A percentile compares a stretch with the other conserved stretches of the same genome.
These are phyloP conservation scores for Aspergillus panamensis DNA, from an alignment of 495 filamentous ascomycete species.

Conservation along the genomic window DNA sequence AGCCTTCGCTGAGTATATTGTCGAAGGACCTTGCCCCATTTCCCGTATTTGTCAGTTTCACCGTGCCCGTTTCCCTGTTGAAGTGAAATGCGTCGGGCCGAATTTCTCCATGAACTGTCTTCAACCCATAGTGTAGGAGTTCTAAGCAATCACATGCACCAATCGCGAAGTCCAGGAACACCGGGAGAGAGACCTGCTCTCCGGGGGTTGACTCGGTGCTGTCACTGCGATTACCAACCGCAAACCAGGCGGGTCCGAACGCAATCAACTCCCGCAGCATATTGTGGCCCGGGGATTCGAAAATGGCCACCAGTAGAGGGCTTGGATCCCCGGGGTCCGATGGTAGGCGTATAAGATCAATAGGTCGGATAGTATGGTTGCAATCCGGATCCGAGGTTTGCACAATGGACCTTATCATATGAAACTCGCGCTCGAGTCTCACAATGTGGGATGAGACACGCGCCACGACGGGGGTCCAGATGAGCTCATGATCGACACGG, in stretches of 20 bases:
- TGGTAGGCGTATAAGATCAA: slow-evolving; percentile 67
- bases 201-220: slow-evolving; percentile 51
- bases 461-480: slow-evolving; percentile 60
- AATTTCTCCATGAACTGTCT: slow-evolving; percentile 82
- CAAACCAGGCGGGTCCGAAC: slow-evolving; percentile 72
- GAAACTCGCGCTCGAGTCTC: slow-evolving; percentile 78
- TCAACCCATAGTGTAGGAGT: slow-evolving; percentile 77
- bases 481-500: slow-evolving; percentile 39
- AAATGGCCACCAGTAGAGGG: slow-evolving; percentile 68
- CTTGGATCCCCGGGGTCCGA: slow-evolving; percentile 60
- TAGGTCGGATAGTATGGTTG: slow-evolving; percentile 67
- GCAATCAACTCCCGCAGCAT: slow-evolving; percentile 65
- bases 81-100: slow-evolving; percentile 86
- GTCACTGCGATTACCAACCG: slow-evolving; percentile 45
- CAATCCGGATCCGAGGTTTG: slow-evolving; percentile 68
- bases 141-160: slow-evolving; percentile 82
- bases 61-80: slow-evolving; percentile 58
- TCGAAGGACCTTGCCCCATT: slow-evolving; percentile 83
- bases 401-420: slow-evolving; percentile 68
- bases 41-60: slow-evolving; percentile 79
- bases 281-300: slow-evolving; percentile 73
- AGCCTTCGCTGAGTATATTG: slow-evolving; percentile 79
- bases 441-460: slow-evolving; percentile 75
- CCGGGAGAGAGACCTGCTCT: slow-evolving; percentile 60
- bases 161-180: slow-evolving; percentile 85